Conservation (phyloP, 306 rosid species). For the Cyamopsis tetragonoloba region DNA sequence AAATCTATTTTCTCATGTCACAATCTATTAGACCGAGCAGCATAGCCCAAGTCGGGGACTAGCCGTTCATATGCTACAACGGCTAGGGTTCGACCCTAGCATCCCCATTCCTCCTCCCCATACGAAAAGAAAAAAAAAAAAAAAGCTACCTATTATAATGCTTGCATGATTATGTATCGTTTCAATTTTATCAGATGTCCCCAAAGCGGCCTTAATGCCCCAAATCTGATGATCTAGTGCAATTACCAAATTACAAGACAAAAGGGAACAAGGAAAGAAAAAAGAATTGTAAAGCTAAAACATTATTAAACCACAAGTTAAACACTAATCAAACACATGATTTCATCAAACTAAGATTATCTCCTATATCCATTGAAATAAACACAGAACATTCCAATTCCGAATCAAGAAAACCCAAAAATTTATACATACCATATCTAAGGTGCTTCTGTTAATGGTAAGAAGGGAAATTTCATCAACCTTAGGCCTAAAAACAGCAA, state of each 20-base stretch:
- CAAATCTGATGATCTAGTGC: background rate
- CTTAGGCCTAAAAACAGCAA: slow-evolving; percentile 66
- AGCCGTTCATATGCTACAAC: too few relatives aligned
- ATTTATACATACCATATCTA: slow-evolving; percentile 40
- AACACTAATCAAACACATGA: background rate
- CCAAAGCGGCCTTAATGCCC: background rate
- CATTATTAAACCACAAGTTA: background rate
- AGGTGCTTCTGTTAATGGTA: slow-evolving; percentile 36
- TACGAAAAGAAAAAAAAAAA: too few relatives aligned
- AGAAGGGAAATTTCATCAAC: slow-evolving; percentile 75
- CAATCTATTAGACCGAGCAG: too few relatives aligned
- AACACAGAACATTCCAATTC: background rate
- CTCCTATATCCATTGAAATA: background rate
- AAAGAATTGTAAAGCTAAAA: background rate
- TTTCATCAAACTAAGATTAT: background rate
- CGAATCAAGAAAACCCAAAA: background rate
- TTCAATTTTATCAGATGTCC: background rate
- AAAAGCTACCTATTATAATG: too few relatives aligned
- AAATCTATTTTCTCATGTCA: too few relatives aligned
- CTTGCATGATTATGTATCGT: too few relatives aligned
- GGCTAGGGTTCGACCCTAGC: too few relatives aligned
- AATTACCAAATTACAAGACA: background rate
- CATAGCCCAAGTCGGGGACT: too few relatives aligned
- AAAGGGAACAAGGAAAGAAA: background rate
- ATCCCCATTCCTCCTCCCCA: too few relatives aligned